A percentile compares a stretch with the other conserved stretches of the same genome.
These are phyloP conservation scores for Candida piceae DNA, from an alignment of 805 yeast genomes.

Conservation along the genomic window DNA sequence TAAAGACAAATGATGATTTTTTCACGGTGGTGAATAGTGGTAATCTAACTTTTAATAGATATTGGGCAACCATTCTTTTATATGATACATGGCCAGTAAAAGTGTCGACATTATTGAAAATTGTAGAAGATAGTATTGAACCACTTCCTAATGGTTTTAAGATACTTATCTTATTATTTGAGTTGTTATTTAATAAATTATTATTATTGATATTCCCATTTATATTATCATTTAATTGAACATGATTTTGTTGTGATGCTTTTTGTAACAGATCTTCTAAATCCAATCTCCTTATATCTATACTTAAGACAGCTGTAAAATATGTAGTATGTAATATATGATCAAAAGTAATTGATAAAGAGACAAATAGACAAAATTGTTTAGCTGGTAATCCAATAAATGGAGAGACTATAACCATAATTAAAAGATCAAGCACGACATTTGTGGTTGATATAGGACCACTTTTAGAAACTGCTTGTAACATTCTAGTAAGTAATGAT, in stretches of 20 bases:
- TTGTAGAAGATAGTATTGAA: slow-evolving; percentile 16
- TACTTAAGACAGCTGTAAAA: slow-evolving; percentile 57
- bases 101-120: slow-evolving; percentile 9
- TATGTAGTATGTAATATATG: slow-evolving; percentile 59
- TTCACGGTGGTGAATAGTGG: slow-evolving; percentile 33
- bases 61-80: slow-evolving; percentile 25
- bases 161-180: slow-evolving; percentile 1
- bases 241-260: slow-evolving; percentile 11
- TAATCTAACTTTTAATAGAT: slow-evolving; percentile 29
- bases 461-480: slow-evolving; percentile 32
- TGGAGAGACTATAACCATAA: slow-evolving; percentile 24
- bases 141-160: slow-evolving; percentile 20
- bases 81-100: slow-evolving; percentile 9
- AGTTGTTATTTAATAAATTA: neutral
- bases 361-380: slow-evolving; percentile 41
- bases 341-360: slow-evolving; percentile 49
- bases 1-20: slow-evolving; percentile 24
- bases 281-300: slow-evolving; percentile 63
- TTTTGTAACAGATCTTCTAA: slow-evolving; percentile 46
- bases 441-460: slow-evolving; percentile 34
- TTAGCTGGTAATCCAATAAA: slow-evolving; percentile 27
- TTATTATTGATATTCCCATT: no score
- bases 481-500: slow-evolving; percentile 34
- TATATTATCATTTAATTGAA: neutral
- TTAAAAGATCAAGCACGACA: slow-evolving; percentile 22